These are phyloP conservation scores for Grosmannia clavigera DNA, from an alignment of 2,329 filamentous ascomycete genomes.

Conservation along the genomic window DNA sequence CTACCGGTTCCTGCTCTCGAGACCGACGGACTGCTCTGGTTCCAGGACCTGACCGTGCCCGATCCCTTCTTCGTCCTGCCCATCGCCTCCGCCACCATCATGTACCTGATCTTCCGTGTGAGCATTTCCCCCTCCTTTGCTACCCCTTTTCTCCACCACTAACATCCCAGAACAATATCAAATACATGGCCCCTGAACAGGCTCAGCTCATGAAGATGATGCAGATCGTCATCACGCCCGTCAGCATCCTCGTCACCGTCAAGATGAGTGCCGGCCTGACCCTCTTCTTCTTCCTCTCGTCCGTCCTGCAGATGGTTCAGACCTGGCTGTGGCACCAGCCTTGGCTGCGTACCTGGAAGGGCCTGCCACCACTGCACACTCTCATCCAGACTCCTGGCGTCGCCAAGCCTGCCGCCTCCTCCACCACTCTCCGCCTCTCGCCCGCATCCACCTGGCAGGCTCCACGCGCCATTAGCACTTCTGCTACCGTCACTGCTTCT, in stretches of 20 bases:
- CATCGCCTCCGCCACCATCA: slow-evolving; percentile 38
- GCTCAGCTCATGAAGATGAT: slow-evolving; percentile 22
- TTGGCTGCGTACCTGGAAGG: slow-evolving; percentile 23
- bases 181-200: slow-evolving; percentile 21
- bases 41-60: slow-evolving; percentile 58
- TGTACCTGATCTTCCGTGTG: slow-evolving; percentile 48
- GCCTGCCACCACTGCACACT: slow-evolving; percentile 21
- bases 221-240: slow-evolving; percentile 21
- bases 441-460: slow-evolving; percentile 17
- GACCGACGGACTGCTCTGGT: slow-evolving; percentile 61
- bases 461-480: slow-evolving; percentile 17
- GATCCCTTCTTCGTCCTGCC: slow-evolving; percentile 77
- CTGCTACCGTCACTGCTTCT: not conserved
- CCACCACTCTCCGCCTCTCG: slow-evolving; percentile 7
- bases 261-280: slow-evolving; percentile 39
- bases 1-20: slow-evolving; percentile 74
- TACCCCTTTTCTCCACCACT: not conserved
- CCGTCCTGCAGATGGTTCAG: slow-evolving; percentile 27
- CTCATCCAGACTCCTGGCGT: not conserved
- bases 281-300: slow-evolving; percentile 45
- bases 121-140: slow-evolving; percentile 12
- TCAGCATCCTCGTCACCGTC: slow-evolving; percentile 30
- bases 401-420: not conserved
- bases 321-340: slow-evolving; percentile 28
- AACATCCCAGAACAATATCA: slow-evolving; percentile 16